Evolutionary conservation across 495 filamentous ascomycete genomes (phyloP).

Genomic region (Choiromyces venosus): DNA sequence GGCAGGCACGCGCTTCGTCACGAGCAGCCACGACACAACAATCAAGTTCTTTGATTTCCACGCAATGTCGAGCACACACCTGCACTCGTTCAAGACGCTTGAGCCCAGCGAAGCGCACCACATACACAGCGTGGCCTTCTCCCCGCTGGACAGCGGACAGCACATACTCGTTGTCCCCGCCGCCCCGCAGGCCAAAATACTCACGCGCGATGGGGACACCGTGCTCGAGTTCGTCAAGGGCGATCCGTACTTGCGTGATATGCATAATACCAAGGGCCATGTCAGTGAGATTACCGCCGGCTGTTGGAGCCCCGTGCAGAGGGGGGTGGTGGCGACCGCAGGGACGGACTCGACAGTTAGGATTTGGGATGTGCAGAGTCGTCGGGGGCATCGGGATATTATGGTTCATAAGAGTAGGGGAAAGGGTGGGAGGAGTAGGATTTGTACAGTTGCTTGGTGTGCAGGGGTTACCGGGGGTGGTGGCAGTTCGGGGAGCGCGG

Average conservation of each 20-base stretch:
- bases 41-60: conserved; percentile 92
- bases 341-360: conserved; percentile 89
- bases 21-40: conserved; percentile 82
- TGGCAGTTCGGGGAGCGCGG: conserved; percentile 51
- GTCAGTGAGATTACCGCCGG: conserved; percentile 82
- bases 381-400: conserved; percentile 80
- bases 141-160: conserved; percentile 65
- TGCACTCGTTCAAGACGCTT: conserved; percentile 85
- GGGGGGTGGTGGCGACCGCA: conserved; percentile 76
- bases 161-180: conserved; percentile 81
- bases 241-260: conserved; percentile 95
- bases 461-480: neutral
- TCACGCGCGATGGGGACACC: conserved; percentile 80
- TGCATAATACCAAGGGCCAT: conserved; percentile 95
- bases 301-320: conserved; percentile 79
- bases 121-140: conserved; percentile 80
- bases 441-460: conserved; percentile 83
- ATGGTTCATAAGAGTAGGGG: conserved; percentile 93
- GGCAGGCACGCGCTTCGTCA: conserved; percentile 75
- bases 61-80: conserved; percentile 88
- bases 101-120: conserved; percentile 88
- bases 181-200: conserved; percentile 78
- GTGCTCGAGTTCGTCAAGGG: conserved; percentile 87
- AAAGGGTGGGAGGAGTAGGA: conserved; percentile 81
- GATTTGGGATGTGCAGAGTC: conserved; percentile 93